A percentile compares a stretch with the other conserved stretches of the same genome.
These are phyloP conservation scores for Wickerhamomyces sp. DNA, from an alignment of 1,139 yeast genomes.

Conservation along the genomic window DNA sequence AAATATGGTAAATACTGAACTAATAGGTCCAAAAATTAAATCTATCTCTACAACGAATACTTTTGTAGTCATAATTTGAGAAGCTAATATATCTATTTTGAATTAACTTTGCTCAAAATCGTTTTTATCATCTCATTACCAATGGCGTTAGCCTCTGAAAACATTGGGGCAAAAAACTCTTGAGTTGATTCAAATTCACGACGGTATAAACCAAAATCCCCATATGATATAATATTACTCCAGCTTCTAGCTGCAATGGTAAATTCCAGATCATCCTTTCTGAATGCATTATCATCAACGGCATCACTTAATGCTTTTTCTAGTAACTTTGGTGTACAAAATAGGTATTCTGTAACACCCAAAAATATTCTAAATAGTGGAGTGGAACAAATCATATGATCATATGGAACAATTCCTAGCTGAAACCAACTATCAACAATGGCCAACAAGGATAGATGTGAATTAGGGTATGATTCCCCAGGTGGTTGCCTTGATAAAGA, in stretches of 20 bases:
- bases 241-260: slow-evolving; percentile 79
- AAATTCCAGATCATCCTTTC: slow-evolving; percentile 84
- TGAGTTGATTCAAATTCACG: slow-evolving; percentile 76
- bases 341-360: slow-evolving; percentile 90
- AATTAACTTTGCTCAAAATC: slow-evolving; percentile 38
- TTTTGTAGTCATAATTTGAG: no score
- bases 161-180: slow-evolving; percentile 75
- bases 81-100: slow-evolving; percentile 1
- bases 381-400: slow-evolving; percentile 94
- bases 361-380: slow-evolving; percentile 88
- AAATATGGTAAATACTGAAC: slow-evolving; percentile 32
- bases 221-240: slow-evolving; percentile 78
- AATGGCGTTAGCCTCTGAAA: slow-evolving; percentile 79
- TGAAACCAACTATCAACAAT: slow-evolving; percentile 94
- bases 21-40: background rate
- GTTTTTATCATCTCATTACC: slow-evolving; percentile 97
- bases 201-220: slow-evolving; percentile 70
- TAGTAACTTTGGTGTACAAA: slow-evolving; percentile 75
- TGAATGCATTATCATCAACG: slow-evolving; percentile 57
- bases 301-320: slow-evolving; percentile 79
- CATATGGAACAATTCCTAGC: slow-evolving; percentile 84
- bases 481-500: slow-evolving; percentile 77
- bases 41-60: no score
- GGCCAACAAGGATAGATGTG: slow-evolving; percentile 82
- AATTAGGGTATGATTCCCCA: slow-evolving; percentile 63